A percentile compares a stretch with the other conserved stretches of the same genome.
phyloP scores from a whole-genome alignment of 495 filamentous ascomycete genomes.

The Tirmania nivea region DNA sequence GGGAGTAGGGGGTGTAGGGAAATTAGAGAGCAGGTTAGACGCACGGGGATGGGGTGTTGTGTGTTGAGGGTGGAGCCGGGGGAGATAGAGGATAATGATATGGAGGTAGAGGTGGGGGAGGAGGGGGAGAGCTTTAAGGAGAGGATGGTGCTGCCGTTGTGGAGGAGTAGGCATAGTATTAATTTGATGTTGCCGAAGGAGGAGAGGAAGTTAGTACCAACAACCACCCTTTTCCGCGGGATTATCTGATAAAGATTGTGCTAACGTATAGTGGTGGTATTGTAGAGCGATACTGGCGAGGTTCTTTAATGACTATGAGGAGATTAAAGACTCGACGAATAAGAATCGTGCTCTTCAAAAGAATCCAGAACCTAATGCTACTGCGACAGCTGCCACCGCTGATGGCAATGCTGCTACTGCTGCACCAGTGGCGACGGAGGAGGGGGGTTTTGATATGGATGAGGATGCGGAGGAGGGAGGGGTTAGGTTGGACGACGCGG shows the following conservation, averaged over 20 bases:
- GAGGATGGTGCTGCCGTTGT: slow-evolving; percentile 68
- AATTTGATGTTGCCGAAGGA: slow-evolving; percentile 98
- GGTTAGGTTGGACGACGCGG: neutral
- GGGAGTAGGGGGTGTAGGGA: slow-evolving; percentile 72
- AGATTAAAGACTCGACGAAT: slow-evolving; percentile 36
- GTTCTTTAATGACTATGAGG: slow-evolving; percentile 66
- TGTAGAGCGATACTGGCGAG: slow-evolving; percentile 62
- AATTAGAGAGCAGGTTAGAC: slow-evolving; percentile 61
- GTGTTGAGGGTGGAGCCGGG: slow-evolving; percentile 61
- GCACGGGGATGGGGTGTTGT: slow-evolving; percentile 77
- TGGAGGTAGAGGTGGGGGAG: slow-evolving; percentile 52
- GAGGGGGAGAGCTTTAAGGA: slow-evolving; percentile 53
- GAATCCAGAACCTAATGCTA: slow-evolving; percentile 21
- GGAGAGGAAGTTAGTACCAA: slow-evolving; percentile 35
- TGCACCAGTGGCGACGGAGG: slow-evolving; percentile 5
- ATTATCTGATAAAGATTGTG: neutral
- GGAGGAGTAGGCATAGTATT: slow-evolving; percentile 64
- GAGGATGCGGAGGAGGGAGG: slow-evolving; percentile 4
- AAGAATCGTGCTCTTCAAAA: slow-evolving; percentile 22
- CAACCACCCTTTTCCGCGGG: neutral
- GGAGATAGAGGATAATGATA: slow-evolving; percentile 44
- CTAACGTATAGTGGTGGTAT: neutral
- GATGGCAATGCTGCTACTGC: slow-evolving; percentile 10
- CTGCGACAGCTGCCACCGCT: slow-evolving; percentile 16
- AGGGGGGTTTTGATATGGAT: slow-evolving; percentile 21